A percentile compares a stretch with the other conserved stretches of the same genome.
Conservation (phyloP, 768 basidiomycete genomes). For the Lactarius sp. region DNA sequence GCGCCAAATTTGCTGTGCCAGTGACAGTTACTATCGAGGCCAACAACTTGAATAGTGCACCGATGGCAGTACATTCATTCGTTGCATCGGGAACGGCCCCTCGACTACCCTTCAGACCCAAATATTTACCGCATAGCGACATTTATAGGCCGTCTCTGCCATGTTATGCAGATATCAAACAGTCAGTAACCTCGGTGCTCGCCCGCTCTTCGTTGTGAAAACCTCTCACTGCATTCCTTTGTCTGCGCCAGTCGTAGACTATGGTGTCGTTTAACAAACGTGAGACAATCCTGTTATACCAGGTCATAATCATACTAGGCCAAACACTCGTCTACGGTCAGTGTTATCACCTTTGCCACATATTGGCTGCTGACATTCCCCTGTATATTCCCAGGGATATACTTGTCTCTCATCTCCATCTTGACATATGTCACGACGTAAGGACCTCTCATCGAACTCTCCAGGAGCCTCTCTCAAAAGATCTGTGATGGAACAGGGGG, state of each 20-base stretch:
- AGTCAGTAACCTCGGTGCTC: too few relatives aligned
- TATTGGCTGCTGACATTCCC: neutral
- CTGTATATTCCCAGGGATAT: neutral
- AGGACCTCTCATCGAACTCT: neutral
- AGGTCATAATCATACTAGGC: slow-evolving; percentile 4
- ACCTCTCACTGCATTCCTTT: neutral
- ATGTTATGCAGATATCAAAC: too few relatives aligned
- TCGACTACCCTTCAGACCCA: too few relatives aligned
- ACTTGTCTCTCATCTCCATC: slow-evolving; percentile 9
- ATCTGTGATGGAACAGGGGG: neutral
- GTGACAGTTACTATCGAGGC: too few relatives aligned
- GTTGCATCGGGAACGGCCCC: too few relatives aligned
- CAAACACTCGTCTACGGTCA: slow-evolving; percentile 9
- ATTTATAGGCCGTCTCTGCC: too few relatives aligned
- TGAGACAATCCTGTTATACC: neutral
- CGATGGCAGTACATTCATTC: too few relatives aligned
- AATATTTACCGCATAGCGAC: too few relatives aligned
- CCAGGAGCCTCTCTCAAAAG: neutral
- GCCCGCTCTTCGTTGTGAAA: neutral
- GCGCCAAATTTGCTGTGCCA: too few relatives aligned
- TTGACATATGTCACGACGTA: slow-evolving; percentile 4
- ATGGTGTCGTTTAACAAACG: neutral
- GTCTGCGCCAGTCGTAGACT: slow-evolving; percentile 4
- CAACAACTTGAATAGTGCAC: too few relatives aligned
- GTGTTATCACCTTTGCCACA: neutral